Evolutionary conservation across 805 yeast species (phyloP), one percentile per base, ranked within the genome.

Genomic region (Monosporozyma unispora): DNA sequence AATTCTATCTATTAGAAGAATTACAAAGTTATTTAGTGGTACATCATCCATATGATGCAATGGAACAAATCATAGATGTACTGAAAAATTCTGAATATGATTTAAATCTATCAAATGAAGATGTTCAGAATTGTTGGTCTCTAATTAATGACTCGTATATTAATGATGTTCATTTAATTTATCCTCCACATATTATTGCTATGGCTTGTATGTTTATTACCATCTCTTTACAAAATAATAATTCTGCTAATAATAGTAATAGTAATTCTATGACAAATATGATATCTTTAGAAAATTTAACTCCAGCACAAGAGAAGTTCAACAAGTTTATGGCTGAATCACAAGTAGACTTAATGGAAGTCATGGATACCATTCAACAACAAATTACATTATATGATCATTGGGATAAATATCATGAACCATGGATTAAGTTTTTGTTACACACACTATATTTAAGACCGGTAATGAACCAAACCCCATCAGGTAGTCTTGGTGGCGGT

Each of bases 101-200:
- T 16, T 47, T 63, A 37, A 48, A 48, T 9, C 60, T 84, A 3
- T 62, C 79, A 0, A 74, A 77, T 2, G 86, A 80, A 41, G 97
- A 90, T 59, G 63, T 84, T 29, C 96, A 91, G 60, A 80, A 85
- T 43, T 74, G 87, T 9, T 93, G 98, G 97, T 84, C 95, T 0
- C 73, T 90, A 46, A 77, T 93, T 35, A 93, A 89, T 64, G 98
- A 91, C 62, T 79, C 90, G 54, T 90, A 85, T 64, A 81, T 88
- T 43, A 88, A 96, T 0, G 98, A 93, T 63, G 70, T 87, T 16
- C 91, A 87, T 50, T 66, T 93, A 44, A 63, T 90, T 14, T 82
- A 79, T 54, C 91, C 98, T 0, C 99, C 99, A 0, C 96, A 90
- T 67, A 78, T 89, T 10, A 77, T 90, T 8, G 95, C 97, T 3